Percentiles rank a stretch among this genome's conserved stretches.
phyloP scores from a whole-genome alignment of 805 yeast genomes.

The Wickerhamomyces silvicola region DNA sequence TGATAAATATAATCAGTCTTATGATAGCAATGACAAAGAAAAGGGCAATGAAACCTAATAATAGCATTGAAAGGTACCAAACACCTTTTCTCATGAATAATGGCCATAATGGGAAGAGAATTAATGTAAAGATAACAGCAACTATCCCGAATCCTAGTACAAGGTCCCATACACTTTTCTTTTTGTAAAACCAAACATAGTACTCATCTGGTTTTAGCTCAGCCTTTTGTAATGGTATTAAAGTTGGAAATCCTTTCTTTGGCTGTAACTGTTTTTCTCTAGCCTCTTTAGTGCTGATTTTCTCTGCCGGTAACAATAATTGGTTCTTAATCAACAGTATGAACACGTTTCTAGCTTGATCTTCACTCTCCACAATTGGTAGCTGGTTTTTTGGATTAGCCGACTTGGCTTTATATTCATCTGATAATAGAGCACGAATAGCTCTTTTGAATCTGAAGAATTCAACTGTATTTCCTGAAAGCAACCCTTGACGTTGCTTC shows the following conservation, averaged over 20 bases:
- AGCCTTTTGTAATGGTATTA: constrained; percentile 51
- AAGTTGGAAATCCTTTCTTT: constrained; percentile 56
- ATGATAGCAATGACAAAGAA: constrained; percentile 77
- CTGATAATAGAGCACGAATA: constrained; percentile 66
- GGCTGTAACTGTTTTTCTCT: constrained; percentile 57
- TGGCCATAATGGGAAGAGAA: constrained; percentile 95
- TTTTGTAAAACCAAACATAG: constrained; percentile 76
- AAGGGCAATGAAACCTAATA: constrained; percentile 64
- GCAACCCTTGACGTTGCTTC: constrained; percentile 78
- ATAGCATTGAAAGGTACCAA: constrained; percentile 79
- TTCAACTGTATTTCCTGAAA: constrained; percentile 64
- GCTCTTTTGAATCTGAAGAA: constrained; percentile 87
- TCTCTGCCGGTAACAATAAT: constrained; percentile 68
- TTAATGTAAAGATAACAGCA: constrained; percentile 60
- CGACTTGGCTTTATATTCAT: constrained; percentile 55
- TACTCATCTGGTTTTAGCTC: constrained; percentile 60
- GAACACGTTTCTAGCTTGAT: constrained; percentile 57
- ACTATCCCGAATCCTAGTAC: constrained; percentile 34
- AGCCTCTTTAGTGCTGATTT: constrained; percentile 64
- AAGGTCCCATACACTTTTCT: constrained; percentile 46
- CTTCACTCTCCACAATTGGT: constrained; percentile 44
- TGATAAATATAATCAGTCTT: constrained; percentile 60
- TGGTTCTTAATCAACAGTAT: constrained; percentile 65
- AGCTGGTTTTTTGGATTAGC: constrained; percentile 38
- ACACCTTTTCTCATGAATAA: constrained; percentile 79